Evolutionary conservation across 805 yeast species (phyloP).

Genomic region (Debaryomyces prosopidis): DNA sequence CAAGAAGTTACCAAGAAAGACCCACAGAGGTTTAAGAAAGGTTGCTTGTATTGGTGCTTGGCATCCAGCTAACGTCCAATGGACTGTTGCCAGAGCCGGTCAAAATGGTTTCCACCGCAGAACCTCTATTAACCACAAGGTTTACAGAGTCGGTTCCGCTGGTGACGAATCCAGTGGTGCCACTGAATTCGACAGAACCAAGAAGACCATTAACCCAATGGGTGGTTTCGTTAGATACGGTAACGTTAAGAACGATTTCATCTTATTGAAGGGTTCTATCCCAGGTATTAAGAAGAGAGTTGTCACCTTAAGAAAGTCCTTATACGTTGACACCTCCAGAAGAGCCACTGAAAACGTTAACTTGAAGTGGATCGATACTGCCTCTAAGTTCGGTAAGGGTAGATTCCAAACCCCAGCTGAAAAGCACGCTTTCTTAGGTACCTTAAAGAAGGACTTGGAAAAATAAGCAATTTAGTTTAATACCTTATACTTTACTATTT

Average conservation of each 20-base stretch:
- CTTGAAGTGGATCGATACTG: slow-evolving; percentile 99
- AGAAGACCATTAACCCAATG: slow-evolving; percentile 99
- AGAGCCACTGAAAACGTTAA: slow-evolving; percentile 93
- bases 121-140: slow-evolving; percentile 99
- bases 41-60: slow-evolving; percentile 99
- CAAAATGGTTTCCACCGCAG: slow-evolving; percentile 99
- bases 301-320: slow-evolving; percentile 97
- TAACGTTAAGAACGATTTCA: slow-evolving; percentile 94
- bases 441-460: slow-evolving; percentile 96
- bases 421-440: slow-evolving; percentile 99
- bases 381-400: slow-evolving; percentile 99
- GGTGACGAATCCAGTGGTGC: slow-evolving; percentile 93
- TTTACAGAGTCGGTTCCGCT: slow-evolving; percentile 98
- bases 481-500: neutral
- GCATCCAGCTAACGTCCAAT: slow-evolving; percentile 99
- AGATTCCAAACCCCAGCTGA: slow-evolving; percentile 99
- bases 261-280: slow-evolving; percentile 96
- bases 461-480: slow-evolving; percentile 18
- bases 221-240: slow-evolving; percentile 99
- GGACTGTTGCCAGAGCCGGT: slow-evolving; percentile 99
- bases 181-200: slow-evolving; percentile 98
- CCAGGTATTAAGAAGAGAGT: slow-evolving; percentile 99
- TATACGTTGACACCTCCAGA: slow-evolving; percentile 97
- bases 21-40: slow-evolving; percentile 99
- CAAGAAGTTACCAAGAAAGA: slow-evolving; percentile 99